phyloP scores from a whole-genome alignment of 2,329 filamentous ascomycete genomes.

The Colletotrichum australisinense region DNA sequence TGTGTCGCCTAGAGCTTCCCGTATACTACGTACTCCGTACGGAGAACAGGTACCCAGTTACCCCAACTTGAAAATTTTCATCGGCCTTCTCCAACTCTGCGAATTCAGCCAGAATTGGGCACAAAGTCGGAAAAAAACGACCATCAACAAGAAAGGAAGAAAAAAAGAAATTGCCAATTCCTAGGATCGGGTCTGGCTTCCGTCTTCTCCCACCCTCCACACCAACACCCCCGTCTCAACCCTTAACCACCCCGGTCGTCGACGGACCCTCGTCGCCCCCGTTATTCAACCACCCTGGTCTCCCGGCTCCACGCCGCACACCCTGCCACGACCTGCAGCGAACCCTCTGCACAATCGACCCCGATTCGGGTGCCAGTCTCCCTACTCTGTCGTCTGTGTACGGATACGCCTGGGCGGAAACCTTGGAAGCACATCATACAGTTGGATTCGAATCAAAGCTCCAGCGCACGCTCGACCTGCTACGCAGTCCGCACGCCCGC shows the following conservation, averaged over 20 bases:
- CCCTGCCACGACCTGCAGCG: slow-evolving; percentile 8
- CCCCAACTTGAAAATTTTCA: slow-evolving; percentile 10
- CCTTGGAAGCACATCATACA: slow-evolving; percentile 25
- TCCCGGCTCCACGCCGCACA: slow-evolving; percentile 32
- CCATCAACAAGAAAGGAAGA: slow-evolving; percentile 3
- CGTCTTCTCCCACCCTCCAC: slow-evolving; percentile 35
- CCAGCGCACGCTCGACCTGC: background rate
- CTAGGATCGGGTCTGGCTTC: slow-evolving; percentile 34
- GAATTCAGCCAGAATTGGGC: slow-evolving; percentile 17
- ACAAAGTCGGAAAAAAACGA: slow-evolving; percentile 15
- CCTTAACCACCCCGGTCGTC: slow-evolving; percentile 10
- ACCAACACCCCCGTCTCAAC: slow-evolving; percentile 13
- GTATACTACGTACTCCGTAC: background rate
- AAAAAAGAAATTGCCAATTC: slow-evolving; percentile 35
- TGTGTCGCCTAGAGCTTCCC: background rate
- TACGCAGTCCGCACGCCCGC: slow-evolving; percentile 3
- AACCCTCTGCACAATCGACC: background rate
- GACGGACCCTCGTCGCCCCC: slow-evolving; percentile 18
- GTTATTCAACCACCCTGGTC: slow-evolving; percentile 23
- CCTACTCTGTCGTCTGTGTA: background rate
- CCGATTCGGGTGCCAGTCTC: background rate
- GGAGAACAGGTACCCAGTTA: background rate
- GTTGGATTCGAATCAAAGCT: slow-evolving; percentile 23
- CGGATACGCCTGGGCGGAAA: background rate
- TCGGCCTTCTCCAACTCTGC: slow-evolving; percentile 14